phyloP scores from a whole-genome alignment of 768 basidiomycete genomes.

The Strobilomyces echinocephalus region DNA sequence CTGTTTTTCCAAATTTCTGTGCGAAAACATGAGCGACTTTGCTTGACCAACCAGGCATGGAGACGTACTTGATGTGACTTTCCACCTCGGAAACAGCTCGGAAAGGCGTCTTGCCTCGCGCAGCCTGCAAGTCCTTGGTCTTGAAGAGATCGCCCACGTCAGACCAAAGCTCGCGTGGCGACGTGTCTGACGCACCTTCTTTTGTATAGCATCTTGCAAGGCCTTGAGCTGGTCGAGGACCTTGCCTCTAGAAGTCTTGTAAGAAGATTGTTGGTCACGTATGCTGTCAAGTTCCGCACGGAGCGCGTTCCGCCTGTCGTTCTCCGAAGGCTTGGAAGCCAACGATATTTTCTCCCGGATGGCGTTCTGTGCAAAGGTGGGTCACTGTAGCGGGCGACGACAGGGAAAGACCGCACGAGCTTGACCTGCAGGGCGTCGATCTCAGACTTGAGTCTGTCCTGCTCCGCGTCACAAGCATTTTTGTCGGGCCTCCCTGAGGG shows the following conservation, averaged over 20 bases:
- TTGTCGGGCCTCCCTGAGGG: conserved; percentile 76
- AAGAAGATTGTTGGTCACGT: conserved; percentile 71
- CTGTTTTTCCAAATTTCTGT: conserved; percentile 78
- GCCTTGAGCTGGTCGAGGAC: conserved; percentile 73
- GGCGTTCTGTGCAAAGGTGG: conserved; percentile 42
- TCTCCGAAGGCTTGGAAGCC: conserved; percentile 54
- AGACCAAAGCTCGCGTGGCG: neutral
- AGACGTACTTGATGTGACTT: conserved; percentile 70
- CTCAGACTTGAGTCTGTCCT: conserved; percentile 73
- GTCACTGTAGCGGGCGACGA: neutral
- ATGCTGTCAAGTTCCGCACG: conserved; percentile 78
- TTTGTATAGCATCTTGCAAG: conserved; percentile 71
- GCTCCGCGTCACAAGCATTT: conserved; percentile 76
- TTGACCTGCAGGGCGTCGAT: conserved; percentile 80
- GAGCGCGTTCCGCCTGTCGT: conserved; percentile 68
- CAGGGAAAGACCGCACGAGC: conserved; percentile 53
- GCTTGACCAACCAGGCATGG: neutral
- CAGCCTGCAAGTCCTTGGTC: conserved; percentile 83
- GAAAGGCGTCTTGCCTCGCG: conserved; percentile 72
- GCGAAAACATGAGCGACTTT: conserved; percentile 4
- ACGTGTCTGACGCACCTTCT: conserved; percentile 54
- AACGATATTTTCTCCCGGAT: conserved; percentile 73
- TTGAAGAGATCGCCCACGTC: conserved; percentile 27
- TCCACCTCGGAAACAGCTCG: conserved; percentile 86
- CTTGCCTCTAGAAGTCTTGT: conserved; percentile 67